These are phyloP conservation scores for Sonneratia caseolaris DNA, from an alignment of 345 rosid genomes.

Conservation along the genomic window DNA sequence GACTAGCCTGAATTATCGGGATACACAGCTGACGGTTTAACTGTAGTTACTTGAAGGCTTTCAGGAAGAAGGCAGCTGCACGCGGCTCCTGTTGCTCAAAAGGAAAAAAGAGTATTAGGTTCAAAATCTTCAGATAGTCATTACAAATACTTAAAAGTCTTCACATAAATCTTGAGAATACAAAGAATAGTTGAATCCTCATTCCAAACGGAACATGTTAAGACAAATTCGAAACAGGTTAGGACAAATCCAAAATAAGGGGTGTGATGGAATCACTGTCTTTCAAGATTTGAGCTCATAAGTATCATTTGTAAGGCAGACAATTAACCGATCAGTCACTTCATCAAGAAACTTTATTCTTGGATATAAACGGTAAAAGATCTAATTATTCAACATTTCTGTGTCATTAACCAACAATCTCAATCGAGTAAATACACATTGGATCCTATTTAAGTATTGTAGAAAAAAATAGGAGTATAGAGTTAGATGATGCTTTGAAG, in stretches of 20 bases:
- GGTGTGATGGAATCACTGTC: neutral
- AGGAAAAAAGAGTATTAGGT: neutral
- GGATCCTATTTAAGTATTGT: neutral
- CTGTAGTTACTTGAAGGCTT: slow-evolving; percentile 63
- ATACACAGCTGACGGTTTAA: slow-evolving; percentile 53
- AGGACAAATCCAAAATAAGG: too few relatives aligned
- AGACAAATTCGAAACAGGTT: too few relatives aligned
- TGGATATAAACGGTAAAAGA: too few relatives aligned
- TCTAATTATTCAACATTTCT: too few relatives aligned
- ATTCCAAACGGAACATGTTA: neutral
- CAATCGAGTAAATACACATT: too few relatives aligned
- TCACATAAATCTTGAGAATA: neutral
- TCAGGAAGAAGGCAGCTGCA: slow-evolving; percentile 77
- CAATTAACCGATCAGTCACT: neutral
- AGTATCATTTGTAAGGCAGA: too few relatives aligned
- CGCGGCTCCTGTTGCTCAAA: slow-evolving; percentile 36
- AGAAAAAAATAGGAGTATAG: too few relatives aligned
- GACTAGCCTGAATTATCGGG: slow-evolving; percentile 34
- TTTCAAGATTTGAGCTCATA: neutral
- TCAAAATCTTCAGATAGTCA: neutral
- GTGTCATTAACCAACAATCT: too few relatives aligned
- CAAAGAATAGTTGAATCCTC: neutral
- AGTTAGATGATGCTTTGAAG: too few relatives aligned
- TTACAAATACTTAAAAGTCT: neutral
- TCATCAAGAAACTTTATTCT: neutral